Evolutionary conservation across 2,329 filamentous ascomycete genomes (phyloP).

Genomic region (Berkeleyomyces rouxiae): DNA sequence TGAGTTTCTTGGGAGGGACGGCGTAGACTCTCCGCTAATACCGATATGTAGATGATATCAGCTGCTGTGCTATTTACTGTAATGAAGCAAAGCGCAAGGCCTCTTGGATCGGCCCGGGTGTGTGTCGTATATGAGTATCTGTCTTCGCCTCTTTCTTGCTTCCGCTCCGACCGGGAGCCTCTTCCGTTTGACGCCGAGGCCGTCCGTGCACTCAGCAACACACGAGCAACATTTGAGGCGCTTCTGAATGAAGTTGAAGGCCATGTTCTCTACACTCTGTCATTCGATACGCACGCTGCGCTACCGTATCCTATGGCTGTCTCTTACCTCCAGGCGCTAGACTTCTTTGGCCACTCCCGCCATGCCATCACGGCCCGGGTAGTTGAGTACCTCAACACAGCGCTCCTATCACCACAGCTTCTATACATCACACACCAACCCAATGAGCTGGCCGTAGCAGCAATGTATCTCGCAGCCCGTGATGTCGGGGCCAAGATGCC

Average conservation of each 20-base stretch:
- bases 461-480: slow-evolving; percentile 75
- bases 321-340: slow-evolving; percentile 83
- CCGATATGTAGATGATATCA: slow-evolving; percentile 7
- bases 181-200: slow-evolving; percentile 28
- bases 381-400: slow-evolving; percentile 69
- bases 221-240: slow-evolving; percentile 48
- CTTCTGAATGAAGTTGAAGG: slow-evolving; percentile 60
- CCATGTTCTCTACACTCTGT: slow-evolving; percentile 55
- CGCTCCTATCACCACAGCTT: slow-evolving; percentile 72
- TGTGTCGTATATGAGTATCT: slow-evolving; percentile 78
- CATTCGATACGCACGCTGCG: slow-evolving; percentile 71
- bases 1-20: slow-evolving; percentile 18
- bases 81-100: slow-evolving; percentile 6
- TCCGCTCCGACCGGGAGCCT: slow-evolving; percentile 19
- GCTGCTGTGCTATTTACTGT: slow-evolving; percentile 10
- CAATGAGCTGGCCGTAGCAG: slow-evolving; percentile 65
- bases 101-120: not conserved
- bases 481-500: slow-evolving; percentile 66
- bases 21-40: not conserved
- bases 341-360: slow-evolving; percentile 32
- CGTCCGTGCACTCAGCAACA: slow-evolving; percentile 57
- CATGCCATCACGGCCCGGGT: slow-evolving; percentile 27
- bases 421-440: slow-evolving; percentile 89
- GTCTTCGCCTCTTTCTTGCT: slow-evolving; percentile 41
- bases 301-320: slow-evolving; percentile 75